Conservation (phyloP, 2,329 filamentous ascomycete genomes). For the Fusarium buharicum region DNA sequence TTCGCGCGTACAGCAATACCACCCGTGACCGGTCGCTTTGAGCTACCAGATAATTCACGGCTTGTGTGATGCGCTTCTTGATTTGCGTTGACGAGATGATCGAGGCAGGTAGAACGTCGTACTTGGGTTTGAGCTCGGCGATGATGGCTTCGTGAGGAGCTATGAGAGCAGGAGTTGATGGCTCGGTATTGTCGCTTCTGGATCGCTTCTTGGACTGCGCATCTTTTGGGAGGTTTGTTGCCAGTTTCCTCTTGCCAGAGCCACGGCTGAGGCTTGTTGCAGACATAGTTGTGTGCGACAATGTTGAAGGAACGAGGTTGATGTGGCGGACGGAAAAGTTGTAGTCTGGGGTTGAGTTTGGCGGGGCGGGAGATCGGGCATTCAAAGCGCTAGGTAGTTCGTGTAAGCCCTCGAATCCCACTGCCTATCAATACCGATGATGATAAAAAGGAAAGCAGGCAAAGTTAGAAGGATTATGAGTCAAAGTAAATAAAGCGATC, state of each 20-base stretch:
- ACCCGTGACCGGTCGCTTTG: slow-evolving; percentile 45
- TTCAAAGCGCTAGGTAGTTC: slow-evolving; percentile 10
- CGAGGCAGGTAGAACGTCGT: slow-evolving; percentile 63
- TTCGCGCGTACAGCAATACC: slow-evolving; percentile 63
- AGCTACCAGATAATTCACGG: slow-evolving; percentile 57
- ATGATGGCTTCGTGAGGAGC: slow-evolving; percentile 57
- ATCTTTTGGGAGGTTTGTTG: slow-evolving; percentile 3
- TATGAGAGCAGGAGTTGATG: slow-evolving; percentile 41
- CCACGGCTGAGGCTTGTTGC: slow-evolving; percentile 8
- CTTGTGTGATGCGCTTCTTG: slow-evolving; percentile 60
- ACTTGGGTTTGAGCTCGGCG: slow-evolving; percentile 56
- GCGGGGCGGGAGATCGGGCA: slow-evolving; percentile 16
- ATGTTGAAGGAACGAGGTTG: slow-evolving; percentile 20
- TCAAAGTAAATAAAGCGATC: too few species aligned
- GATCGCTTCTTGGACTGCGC: slow-evolving; percentile 7
- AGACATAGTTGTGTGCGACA: slow-evolving; percentile 30
- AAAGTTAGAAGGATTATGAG: too few species aligned
- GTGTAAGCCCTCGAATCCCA: background rate
- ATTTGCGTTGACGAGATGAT: slow-evolving; percentile 71
- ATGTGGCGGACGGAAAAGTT: slow-evolving; percentile 34
- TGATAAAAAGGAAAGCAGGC: too few species aligned
- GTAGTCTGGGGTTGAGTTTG: slow-evolving; percentile 32
- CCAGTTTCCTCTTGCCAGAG: slow-evolving; percentile 37
- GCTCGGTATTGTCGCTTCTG: slow-evolving; percentile 5
- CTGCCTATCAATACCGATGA: too few species aligned